Conservation (phyloP, 441 rosid species). For the Bocquillonia castaneifolia region DNA sequence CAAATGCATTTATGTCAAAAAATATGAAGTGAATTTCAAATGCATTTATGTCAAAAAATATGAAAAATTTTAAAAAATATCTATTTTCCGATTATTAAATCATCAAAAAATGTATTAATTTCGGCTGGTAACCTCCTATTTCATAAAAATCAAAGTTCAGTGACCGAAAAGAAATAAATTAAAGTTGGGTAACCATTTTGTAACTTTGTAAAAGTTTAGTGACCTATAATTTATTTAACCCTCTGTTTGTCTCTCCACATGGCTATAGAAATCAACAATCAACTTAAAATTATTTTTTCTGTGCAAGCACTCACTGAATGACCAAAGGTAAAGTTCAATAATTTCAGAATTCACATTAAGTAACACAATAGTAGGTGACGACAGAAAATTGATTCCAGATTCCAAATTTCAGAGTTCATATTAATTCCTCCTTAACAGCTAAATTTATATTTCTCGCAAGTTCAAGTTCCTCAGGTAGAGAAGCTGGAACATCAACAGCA, state of each 20-base stretch:
- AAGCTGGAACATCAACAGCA: slow-evolving; percentile 70
- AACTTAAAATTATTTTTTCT: slow-evolving; percentile 6
- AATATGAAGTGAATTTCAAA: too few species aligned
- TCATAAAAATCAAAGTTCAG: too few species aligned
- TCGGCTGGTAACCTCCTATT: too few species aligned
- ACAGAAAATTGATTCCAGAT: background rate
- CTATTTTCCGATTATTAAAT: too few species aligned
- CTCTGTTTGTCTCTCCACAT: slow-evolving; percentile 62
- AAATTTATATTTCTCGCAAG: slow-evolving; percentile 62
- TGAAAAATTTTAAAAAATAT: too few species aligned
- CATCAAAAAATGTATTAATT: too few species aligned
- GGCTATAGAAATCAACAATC: slow-evolving; percentile 39
- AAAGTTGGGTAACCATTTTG: too few species aligned
- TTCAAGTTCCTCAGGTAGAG: slow-evolving; percentile 61
- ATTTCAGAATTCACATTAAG: background rate
- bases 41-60: too few species aligned
- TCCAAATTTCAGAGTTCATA: slow-evolving; percentile 48
- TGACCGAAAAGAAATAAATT: too few species aligned
- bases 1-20: too few species aligned
- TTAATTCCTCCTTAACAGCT: slow-evolving; percentile 74
- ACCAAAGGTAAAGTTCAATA: background rate
- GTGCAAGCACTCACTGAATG: slow-evolving; percentile 3
- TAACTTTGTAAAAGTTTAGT: too few species aligned
- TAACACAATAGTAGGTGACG: background rate
- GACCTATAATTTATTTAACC: too few species aligned